Evolutionary conservation across 2,329 filamentous ascomycete species (phyloP).

Genomic region (Hypoxylon sp.): DNA sequence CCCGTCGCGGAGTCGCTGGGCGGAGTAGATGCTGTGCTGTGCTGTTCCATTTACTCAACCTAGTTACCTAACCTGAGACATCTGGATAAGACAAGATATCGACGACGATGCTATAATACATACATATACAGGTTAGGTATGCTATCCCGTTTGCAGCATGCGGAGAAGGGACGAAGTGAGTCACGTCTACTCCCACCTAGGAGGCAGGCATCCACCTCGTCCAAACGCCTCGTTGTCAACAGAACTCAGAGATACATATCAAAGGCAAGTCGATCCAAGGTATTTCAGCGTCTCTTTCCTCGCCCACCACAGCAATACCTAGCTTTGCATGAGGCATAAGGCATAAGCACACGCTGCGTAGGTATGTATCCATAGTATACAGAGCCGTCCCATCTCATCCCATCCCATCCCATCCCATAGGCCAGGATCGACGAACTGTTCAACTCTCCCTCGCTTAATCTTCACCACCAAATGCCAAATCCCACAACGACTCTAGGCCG

Average conservation of each 20-base stretch:
- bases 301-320: not conserved
- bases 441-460: not conserved
- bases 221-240: not conserved
- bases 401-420: not conserved
- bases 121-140: too few relatives aligned
- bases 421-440: conserved; percentile 1
- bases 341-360: not conserved
- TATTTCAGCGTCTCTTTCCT: not conserved
- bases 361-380: conserved; percentile 5
- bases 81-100: too few relatives aligned
- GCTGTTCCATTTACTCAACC: conserved; percentile 1
- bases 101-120: too few relatives aligned
- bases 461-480: not conserved
- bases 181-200: too few relatives aligned
- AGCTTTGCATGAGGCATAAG: not conserved
- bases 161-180: not conserved
- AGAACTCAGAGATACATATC: not conserved
- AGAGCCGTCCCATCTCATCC: not conserved
- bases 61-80: too few relatives aligned
- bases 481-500: not conserved
- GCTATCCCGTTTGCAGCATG: not conserved
- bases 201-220: too few relatives aligned
- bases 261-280: not conserved
- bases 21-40: not conserved
- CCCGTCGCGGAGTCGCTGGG: not conserved